These are phyloP conservation scores for Aspergillus fumigatus DNA, from an alignment of 2,329 filamentous ascomycete genomes.

Conservation along the genomic window DNA sequence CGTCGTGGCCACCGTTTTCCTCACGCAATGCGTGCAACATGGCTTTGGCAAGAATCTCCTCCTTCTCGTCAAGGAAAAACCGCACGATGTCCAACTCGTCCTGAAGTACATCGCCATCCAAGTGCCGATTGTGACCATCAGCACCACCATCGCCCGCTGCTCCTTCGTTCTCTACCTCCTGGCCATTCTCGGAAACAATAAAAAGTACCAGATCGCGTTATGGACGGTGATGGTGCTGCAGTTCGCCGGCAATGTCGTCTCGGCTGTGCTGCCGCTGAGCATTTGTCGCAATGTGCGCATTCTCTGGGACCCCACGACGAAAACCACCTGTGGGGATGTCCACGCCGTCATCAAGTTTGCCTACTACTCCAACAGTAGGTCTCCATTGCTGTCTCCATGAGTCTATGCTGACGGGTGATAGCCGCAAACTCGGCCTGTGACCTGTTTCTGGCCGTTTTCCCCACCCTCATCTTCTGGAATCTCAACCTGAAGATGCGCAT, in stretches of 20 bases:
- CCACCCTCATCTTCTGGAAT: conserved; percentile 27
- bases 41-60: conserved; percentile 23
- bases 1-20: conserved; percentile 20
- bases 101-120: conserved; percentile 26
- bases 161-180: conserved; percentile 27
- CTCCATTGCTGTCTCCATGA: not conserved
- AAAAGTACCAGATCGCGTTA: conserved; percentile 15
- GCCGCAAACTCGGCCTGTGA: conserved; percentile 27
- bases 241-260: conserved; percentile 22
- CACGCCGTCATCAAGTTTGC: conserved; percentile 22
- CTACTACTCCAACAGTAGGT: conserved; percentile 26
- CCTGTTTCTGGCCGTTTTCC: conserved; percentile 27
- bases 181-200: conserved; percentile 23
- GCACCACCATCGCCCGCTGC: conserved; percentile 25
- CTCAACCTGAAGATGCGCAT: conserved; percentile 25
- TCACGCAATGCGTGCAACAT: conserved; percentile 22
- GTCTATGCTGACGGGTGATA: conserved; percentile 3
- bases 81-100: conserved; percentile 12
- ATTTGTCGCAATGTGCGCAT: conserved; percentile 22
- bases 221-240: conserved; percentile 22
- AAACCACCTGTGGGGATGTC: conserved; percentile 22
- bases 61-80: not conserved
- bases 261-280: conserved; percentile 24
- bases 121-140: conserved; percentile 25
- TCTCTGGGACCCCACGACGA: conserved; percentile 19